A percentile compares a stretch with the other conserved stretches of the same genome.
phyloP scores from a whole-genome alignment of 2,329 filamentous ascomycete genomes.

The Microdochium trichocladiopsis region DNA sequence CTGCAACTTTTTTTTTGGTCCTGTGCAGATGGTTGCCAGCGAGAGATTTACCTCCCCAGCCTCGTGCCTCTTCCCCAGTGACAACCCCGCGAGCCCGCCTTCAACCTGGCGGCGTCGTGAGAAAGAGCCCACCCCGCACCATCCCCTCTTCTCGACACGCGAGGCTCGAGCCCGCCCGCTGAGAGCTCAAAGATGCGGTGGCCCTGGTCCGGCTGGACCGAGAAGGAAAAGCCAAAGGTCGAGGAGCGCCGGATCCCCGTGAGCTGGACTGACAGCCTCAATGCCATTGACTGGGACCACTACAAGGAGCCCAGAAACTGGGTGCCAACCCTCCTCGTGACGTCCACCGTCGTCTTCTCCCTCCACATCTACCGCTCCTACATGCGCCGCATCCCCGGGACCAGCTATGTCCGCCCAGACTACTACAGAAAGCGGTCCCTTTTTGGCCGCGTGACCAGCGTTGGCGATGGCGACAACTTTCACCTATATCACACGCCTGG shows the following conservation, averaged over 20 bases:
- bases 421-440: constrained; percentile 71
- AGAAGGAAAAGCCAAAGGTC: constrained; percentile 17
- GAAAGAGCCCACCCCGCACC: constrained; percentile 2
- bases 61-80: no score
- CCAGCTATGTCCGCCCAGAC: constrained; percentile 64
- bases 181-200: constrained; percentile 13
- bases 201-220: constrained; percentile 21
- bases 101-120: no score
- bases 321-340: constrained; percentile 45
- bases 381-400: constrained; percentile 75
- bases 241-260: constrained; percentile 15
- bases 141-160: constrained; percentile 4
- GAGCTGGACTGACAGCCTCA: constrained; percentile 34
- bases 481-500: constrained; percentile 91
- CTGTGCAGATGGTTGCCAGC: neutral
- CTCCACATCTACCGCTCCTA: constrained; percentile 65
- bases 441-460: constrained; percentile 82
- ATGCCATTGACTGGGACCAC: constrained; percentile 43
- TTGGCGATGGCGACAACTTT: constrained; percentile 96
- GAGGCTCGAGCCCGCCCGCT: constrained; percentile 3
- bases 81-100: no score
- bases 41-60: neutral
- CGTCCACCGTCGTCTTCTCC: constrained; percentile 44
- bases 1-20: no score
- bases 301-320: constrained; percentile 48